phyloP scores from a whole-genome alignment of 1,284 basidiomycete genomes.

The Calocybe gambosa region DNA sequence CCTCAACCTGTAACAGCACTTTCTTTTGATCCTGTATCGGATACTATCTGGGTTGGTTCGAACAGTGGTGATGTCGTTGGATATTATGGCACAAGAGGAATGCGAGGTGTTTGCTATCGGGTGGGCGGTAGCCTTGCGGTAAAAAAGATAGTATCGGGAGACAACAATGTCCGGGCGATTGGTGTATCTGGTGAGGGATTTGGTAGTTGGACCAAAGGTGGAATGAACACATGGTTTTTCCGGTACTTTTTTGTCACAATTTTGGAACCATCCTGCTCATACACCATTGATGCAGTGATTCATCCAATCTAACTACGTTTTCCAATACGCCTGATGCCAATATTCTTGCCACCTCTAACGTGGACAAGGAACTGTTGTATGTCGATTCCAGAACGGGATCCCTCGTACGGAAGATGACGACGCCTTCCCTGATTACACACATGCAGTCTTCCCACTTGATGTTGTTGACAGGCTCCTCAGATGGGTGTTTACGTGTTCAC shows the following conservation, averaged over 20 bases:
- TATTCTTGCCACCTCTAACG: constrained; percentile 59
- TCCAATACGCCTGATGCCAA: constrained; percentile 47
- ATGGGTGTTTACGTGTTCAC: constrained; percentile 80
- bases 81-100: constrained; percentile 61
- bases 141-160: constrained; percentile 67
- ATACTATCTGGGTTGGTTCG: constrained; percentile 85
- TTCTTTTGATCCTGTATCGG: constrained; percentile 85
- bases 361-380: constrained; percentile 59
- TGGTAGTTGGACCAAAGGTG: constrained; percentile 75
- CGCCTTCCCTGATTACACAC: constrained; percentile 56
- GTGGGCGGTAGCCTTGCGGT: constrained; percentile 61
- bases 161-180: constrained; percentile 67
- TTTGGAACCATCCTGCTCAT: neutral
- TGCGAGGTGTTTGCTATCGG: constrained; percentile 74
- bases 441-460: constrained; percentile 58
- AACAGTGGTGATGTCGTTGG: constrained; percentile 71
- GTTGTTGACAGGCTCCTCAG: constrained; percentile 74
- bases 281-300: constrained; percentile 27
- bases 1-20: constrained; percentile 64
- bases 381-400: constrained; percentile 74
- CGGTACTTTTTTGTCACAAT: constrained; percentile 33
- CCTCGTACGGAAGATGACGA: constrained; percentile 52
- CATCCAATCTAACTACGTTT: constrained; percentile 49
- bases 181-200: constrained; percentile 54
- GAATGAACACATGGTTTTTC: constrained; percentile 75